phyloP scores from a whole-genome alignment of 2,329 filamentous ascomycete species.

The Cladosporium cucumerinum region DNA sequence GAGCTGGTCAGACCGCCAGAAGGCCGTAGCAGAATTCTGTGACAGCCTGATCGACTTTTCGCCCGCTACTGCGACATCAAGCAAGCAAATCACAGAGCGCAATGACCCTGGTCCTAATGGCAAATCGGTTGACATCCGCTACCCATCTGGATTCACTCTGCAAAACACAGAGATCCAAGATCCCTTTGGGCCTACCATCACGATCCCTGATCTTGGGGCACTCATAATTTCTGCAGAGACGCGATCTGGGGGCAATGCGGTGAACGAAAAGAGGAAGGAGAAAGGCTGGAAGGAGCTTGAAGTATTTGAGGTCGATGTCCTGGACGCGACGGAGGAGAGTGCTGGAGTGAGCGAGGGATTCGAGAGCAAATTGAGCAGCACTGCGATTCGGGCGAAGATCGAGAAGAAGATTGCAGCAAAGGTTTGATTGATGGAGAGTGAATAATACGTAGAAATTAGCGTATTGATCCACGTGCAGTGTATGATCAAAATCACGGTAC shows the following conservation, averaged over 20 bases:
- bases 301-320: conserved; percentile 84
- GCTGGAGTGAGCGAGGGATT: conserved; percentile 56
- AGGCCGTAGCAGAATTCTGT: conserved; percentile 69
- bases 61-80: conserved; percentile 11
- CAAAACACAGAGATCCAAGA: conserved; percentile 84
- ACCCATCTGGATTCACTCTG: conserved; percentile 63
- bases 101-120: conserved; percentile 48
- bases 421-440: background rate
- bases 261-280: conserved; percentile 77
- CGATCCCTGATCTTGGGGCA: conserved; percentile 71
- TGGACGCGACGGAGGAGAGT: conserved; percentile 60
- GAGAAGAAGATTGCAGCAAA: conserved; percentile 10
- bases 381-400: conserved; percentile 58
- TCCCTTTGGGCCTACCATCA: conserved; percentile 85
- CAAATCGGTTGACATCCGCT: conserved; percentile 53
- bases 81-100: conserved; percentile 38
- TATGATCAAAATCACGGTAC: background rate
- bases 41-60: conserved; percentile 56
- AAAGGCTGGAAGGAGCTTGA: conserved; percentile 73
- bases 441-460: background rate
- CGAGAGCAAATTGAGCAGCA: conserved; percentile 85
- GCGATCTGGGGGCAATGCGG: conserved; percentile 72
- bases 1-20: conserved; percentile 71
- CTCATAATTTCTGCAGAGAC: conserved; percentile 89
- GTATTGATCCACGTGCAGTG: background rate